phyloP scores from a whole-genome alignment of 345 rosid species.

The Pugionium cornutum region DNA sequence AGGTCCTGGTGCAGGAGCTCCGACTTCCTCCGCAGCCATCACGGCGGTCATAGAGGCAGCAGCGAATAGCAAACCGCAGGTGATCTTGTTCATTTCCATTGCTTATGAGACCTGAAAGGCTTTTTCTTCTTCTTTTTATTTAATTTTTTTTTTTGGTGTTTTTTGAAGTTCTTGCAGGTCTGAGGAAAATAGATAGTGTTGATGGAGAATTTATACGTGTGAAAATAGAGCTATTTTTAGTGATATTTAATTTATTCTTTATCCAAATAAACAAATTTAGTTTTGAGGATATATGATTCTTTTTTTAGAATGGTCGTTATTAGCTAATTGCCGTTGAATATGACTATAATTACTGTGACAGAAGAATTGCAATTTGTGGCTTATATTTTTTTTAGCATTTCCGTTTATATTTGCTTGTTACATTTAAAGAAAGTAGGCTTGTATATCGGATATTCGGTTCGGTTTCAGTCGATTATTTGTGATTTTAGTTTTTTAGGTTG shows the following conservation, averaged over 20 bases:
- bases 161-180: conserved; percentile 41
- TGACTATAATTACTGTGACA: conserved; percentile 29
- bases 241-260: not conserved
- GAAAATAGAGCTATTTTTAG: conserved; percentile 22
- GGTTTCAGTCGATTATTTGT: too few relatives aligned
- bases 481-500: too few relatives aligned
- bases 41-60: conserved; percentile 57
- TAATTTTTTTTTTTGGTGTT: conserved; percentile 1
- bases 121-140: conserved; percentile 24
- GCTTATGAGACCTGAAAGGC: conserved; percentile 41
- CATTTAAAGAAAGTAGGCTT: too few relatives aligned
- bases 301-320: not conserved
- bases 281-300: not conserved
- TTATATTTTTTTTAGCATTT: conserved; percentile 25
- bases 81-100: conserved; percentile 73
- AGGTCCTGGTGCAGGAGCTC: conserved; percentile 49
- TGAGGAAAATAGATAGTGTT: conserved; percentile 28
- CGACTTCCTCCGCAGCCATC: conserved; percentile 45
- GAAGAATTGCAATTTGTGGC: conserved; percentile 19
- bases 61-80: conserved; percentile 50
- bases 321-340: conserved; percentile 9
- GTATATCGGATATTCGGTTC: too few relatives aligned
- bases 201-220: conserved; percentile 26
- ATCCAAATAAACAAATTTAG: not conserved
- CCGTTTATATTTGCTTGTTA: conserved; percentile 16